Conservation (phyloP, 2,329 filamentous ascomycete genomes). For the Fusarium sp. region DNA sequence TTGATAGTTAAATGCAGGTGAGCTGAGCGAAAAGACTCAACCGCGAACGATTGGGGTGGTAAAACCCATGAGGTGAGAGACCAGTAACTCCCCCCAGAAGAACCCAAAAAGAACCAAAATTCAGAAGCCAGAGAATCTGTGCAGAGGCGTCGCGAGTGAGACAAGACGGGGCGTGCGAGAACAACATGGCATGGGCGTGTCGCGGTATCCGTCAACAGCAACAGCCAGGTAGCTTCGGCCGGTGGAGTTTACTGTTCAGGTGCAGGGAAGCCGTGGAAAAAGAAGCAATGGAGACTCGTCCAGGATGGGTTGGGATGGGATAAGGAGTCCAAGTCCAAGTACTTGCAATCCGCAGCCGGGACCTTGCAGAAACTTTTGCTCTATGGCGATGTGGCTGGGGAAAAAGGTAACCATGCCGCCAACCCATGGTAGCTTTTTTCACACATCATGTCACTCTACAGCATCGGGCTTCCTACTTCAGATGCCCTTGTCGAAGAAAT, state of each 20-base stretch:
- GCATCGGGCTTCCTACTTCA: constrained; percentile 28
- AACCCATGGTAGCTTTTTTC: constrained; percentile 3
- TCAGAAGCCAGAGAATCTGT: constrained; percentile 23
- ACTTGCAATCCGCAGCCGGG: constrained; percentile 18
- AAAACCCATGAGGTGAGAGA: constrained; percentile 27
- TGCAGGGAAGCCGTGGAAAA: constrained; percentile 37
- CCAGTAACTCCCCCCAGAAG: constrained; percentile 29
- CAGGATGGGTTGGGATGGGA: constrained; percentile 14
- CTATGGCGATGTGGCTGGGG: constrained; percentile 13
- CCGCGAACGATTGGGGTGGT: constrained; percentile 38
- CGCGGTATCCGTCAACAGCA: constrained; percentile 32
- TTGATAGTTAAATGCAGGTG: constrained; percentile 37
- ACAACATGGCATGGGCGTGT: constrained; percentile 33
- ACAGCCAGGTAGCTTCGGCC: constrained; percentile 8
- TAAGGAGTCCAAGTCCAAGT: constrained; percentile 24
- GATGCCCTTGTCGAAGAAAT: constrained; percentile 37
- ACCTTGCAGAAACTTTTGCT: constrained; percentile 26
- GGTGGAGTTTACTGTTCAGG: constrained; percentile 34
- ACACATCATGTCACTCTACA: constrained; percentile 21
- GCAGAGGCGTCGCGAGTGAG: constrained; percentile 39
- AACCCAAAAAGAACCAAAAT: constrained; percentile 28
- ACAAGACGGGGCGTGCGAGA: constrained; percentile 33
- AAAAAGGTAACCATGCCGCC: constrained; percentile 1
- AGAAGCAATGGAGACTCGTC: constrained; percentile 42
- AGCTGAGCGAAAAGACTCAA: constrained; percentile 22